Evolutionary conservation across 208 protist genomes (phyloP).

Genomic region (Strigomonas culicis): DNA sequence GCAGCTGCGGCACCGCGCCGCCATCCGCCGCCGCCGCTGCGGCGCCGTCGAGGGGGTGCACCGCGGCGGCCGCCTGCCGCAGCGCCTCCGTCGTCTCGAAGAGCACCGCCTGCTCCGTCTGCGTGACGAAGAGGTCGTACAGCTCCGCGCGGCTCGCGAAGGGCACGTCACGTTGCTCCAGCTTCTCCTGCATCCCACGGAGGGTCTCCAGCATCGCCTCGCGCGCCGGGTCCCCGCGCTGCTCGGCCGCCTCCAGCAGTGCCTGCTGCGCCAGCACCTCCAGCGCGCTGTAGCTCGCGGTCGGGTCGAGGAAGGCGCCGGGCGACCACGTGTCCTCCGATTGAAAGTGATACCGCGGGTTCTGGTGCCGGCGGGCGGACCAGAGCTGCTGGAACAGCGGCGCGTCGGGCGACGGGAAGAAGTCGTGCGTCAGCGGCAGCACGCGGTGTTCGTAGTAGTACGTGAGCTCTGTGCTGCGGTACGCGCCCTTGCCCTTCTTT

Average conservation of each 20-base stretch:
- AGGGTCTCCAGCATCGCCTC: neutral
- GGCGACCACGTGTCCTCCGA: slow-evolving; percentile 35
- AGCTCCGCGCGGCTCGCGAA: slow-evolving; percentile 28
- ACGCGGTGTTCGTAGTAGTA: slow-evolving; percentile 52
- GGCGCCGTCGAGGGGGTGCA: neutral
- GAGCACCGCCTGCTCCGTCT: slow-evolving; percentile 25
- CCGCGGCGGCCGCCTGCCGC: slow-evolving; percentile 1
- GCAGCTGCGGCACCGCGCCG: neutral
- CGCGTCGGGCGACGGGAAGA: slow-evolving; percentile 35
- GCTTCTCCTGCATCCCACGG: neutral
- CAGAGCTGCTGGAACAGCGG: slow-evolving; percentile 53
- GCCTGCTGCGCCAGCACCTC: slow-evolving; percentile 7
- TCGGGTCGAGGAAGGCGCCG: slow-evolving; percentile 37
- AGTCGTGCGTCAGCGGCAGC: slow-evolving; percentile 39
- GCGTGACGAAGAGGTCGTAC: slow-evolving; percentile 36
- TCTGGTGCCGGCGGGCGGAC: slow-evolving; percentile 28
- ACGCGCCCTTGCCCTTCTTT: neutral
- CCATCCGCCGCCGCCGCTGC: neutral
- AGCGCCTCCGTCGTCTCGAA: slow-evolving; percentile 22
- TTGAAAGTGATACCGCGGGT: slow-evolving; percentile 57
- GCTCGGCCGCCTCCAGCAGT: slow-evolving; percentile 13
- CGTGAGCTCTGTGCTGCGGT: neutral
- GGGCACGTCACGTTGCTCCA: slow-evolving; percentile 14
- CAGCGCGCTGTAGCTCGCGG: slow-evolving; percentile 26
- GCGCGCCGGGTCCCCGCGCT: neutral